A percentile compares a stretch with the other conserved stretches of the same genome.
These are phyloP conservation scores for Myxozyma melibiosi DNA, from an alignment of 805 yeast genomes.

Conservation along the genomic window DNA sequence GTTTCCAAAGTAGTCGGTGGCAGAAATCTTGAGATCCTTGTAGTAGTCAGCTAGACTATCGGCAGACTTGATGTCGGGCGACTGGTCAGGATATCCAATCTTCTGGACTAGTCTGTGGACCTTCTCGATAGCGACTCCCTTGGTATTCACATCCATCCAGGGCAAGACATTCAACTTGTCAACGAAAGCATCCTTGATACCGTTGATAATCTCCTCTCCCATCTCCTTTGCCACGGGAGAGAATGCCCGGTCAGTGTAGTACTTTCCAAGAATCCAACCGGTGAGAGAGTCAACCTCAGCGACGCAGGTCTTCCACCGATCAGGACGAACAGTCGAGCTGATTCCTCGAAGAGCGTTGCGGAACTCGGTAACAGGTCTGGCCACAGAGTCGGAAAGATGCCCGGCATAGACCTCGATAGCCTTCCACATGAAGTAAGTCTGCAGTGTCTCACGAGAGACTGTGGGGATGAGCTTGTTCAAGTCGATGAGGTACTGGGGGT, in stretches of 20 bases:
- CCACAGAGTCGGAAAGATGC: slow-evolving; percentile 24
- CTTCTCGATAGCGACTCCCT: slow-evolving; percentile 31
- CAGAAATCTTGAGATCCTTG: slow-evolving; percentile 21
- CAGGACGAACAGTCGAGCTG: slow-evolving; percentile 26
- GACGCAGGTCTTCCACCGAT: slow-evolving; percentile 34
- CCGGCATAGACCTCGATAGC: slow-evolving; percentile 29
- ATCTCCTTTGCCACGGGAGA: slow-evolving; percentile 31
- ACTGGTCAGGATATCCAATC: slow-evolving; percentile 33
- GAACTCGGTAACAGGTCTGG: slow-evolving; percentile 27
- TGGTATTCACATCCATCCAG: slow-evolving; percentile 32
- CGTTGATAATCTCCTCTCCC: slow-evolving; percentile 30
- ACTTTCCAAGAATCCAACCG: slow-evolving; percentile 33
- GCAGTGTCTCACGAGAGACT: slow-evolving; percentile 31
- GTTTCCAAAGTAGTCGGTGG: slow-evolving; percentile 27
- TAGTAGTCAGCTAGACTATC: slow-evolving; percentile 26
- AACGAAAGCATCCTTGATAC: slow-evolving; percentile 30
- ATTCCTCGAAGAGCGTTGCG: slow-evolving; percentile 30
- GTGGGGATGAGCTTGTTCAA: slow-evolving; percentile 20
- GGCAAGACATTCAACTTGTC: slow-evolving; percentile 23
- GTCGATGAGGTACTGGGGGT: slow-evolving; percentile 28
- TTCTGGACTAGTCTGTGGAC: slow-evolving; percentile 30
- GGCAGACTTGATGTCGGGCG: slow-evolving; percentile 28
- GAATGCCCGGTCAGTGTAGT: slow-evolving; percentile 30
- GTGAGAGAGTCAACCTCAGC: slow-evolving; percentile 31
- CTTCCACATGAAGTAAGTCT: slow-evolving; percentile 34